A percentile compares a stretch with the other conserved stretches of the same genome.
phyloP scores from a whole-genome alignment of 768 basidiomycete genomes.

The Boletus rex-veris region DNA sequence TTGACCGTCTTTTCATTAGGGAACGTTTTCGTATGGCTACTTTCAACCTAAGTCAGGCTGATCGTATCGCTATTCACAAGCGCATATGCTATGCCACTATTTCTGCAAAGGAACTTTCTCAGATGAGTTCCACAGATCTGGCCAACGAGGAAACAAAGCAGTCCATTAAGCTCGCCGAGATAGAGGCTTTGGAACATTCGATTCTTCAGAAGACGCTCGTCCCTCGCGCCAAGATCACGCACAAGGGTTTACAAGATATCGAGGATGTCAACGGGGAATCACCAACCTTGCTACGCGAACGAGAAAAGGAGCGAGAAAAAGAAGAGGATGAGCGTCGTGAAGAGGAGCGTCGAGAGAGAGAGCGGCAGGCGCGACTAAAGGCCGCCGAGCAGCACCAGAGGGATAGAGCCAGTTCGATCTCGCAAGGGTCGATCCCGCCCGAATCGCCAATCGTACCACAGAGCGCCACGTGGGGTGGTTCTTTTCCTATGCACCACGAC shows the following conservation, averaged over 20 bases:
- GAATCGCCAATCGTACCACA: constrained; percentile 60
- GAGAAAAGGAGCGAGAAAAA: constrained; percentile 57
- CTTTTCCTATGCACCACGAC: constrained; percentile 44
- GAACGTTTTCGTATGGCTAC: constrained; percentile 88
- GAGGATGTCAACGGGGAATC: constrained; percentile 68
- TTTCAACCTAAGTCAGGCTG: constrained; percentile 82
- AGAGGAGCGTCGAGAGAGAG: constrained; percentile 61
- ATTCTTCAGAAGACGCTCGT: constrained; percentile 69
- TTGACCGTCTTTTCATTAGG: constrained; percentile 38
- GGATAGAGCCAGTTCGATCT: constrained; percentile 48
- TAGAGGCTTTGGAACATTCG: constrained; percentile 80
- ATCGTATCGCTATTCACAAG: constrained; percentile 75
- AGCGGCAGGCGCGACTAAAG: constrained; percentile 60
- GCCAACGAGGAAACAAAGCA: constrained; percentile 84
- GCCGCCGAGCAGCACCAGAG: constrained; percentile 41
- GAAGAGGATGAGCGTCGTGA: constrained; percentile 63
- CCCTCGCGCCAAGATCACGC: constrained; percentile 80
- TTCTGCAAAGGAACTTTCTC: constrained; percentile 66
- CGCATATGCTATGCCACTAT: constrained; percentile 69
- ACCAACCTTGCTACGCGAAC: constrained; percentile 32
- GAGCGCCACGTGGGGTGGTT: constrained; percentile 57
- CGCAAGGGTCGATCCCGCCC: constrained; percentile 58
- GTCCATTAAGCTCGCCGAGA: constrained; percentile 76
- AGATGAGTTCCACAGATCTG: constrained; percentile 85
- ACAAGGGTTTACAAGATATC: constrained; percentile 90